Base-by-base conservation (phyloP, 495 filamentous ascomycete species). In the Lasiosphaeria ovina region DNA sequence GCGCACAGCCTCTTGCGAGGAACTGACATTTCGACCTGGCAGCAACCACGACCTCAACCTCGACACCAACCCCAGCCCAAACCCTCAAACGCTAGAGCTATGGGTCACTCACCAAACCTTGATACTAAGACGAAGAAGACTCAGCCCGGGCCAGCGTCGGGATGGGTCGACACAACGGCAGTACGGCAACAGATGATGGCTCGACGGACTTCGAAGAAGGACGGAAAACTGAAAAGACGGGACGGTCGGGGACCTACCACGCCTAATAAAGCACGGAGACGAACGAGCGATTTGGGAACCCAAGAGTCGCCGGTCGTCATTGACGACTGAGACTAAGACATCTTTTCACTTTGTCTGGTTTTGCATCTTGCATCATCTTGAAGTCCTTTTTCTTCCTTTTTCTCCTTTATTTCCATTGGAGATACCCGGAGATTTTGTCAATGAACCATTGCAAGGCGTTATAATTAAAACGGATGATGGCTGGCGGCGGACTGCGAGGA, bases 11-110 rank as follows among this genome's bases (percentile, higher is more conserved):
- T 44, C 50, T 45, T n/a, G 4, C 24, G 12, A 35, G n/a, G 35
- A 35, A 60, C 58, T 60, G 31, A 60, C 58, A n/a, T 31, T n/a
- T 17, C 31, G 34, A 60, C 51, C 40, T n/a, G 17, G 47, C 32
- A 60, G 58, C 38, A 55, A 32, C 5, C 44, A 24, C 24, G 24
- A 24, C 24, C 16, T 51, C 12, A 49, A 14, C 35, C 35, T n/a
- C 5, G n/a, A n/a, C 55, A 14, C 24, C 24, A 44, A 45, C 55
- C 42, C 10, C 40, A 36, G 8, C 48, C 16, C 35, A 38, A n/a
- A 55, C 17, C 8, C 32, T 14, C n/a, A 42, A 34, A 6, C 24
- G 31, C 4, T 40, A n/a, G 44, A 9, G 6, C 6, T 24, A 24
- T 24, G 24, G 24, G 24, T 24, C 24, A 24, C 24, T 24, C 24